These are phyloP conservation scores for Fusarium tricinctum DNA, from an alignment of 2,329 filamentous ascomycete species.

Conservation along the genomic window DNA sequence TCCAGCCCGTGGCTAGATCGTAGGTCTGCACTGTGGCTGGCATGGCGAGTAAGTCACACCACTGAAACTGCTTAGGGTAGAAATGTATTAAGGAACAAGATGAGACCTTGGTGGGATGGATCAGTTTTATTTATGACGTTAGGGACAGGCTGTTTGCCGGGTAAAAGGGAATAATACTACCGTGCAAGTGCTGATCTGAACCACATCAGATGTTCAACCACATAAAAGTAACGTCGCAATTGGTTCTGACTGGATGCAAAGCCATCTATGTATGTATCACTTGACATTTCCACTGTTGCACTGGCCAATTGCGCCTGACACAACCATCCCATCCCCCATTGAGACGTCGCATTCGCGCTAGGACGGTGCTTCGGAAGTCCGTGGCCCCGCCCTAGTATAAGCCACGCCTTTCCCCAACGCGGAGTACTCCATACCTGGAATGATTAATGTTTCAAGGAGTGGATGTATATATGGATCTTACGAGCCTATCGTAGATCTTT, in stretches of 20 bases:
- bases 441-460: not conserved
- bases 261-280: too few relatives aligned
- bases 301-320: too few relatives aligned
- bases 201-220: too few relatives aligned
- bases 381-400: not conserved
- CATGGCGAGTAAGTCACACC: too few relatives aligned
- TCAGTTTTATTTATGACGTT: not conserved
- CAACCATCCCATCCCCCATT: too few relatives aligned
- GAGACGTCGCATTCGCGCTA: not conserved
- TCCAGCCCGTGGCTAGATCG: not conserved
- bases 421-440: too few relatives aligned
- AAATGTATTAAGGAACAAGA: not conserved
- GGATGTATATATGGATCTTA: conserved; percentile 1
- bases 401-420: too few relatives aligned
- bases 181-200: not conserved
- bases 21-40: not conserved
- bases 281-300: too few relatives aligned
- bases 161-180: not conserved
- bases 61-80: not conserved
- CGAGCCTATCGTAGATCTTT: not conserved
- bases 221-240: too few relatives aligned
- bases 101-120: not conserved
- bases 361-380: not conserved
- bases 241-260: too few relatives aligned
- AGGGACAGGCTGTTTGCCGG: not conserved